phyloP scores from a whole-genome alignment of 2,329 filamentous ascomycete genomes.

The Chaetomium sp. region DNA sequence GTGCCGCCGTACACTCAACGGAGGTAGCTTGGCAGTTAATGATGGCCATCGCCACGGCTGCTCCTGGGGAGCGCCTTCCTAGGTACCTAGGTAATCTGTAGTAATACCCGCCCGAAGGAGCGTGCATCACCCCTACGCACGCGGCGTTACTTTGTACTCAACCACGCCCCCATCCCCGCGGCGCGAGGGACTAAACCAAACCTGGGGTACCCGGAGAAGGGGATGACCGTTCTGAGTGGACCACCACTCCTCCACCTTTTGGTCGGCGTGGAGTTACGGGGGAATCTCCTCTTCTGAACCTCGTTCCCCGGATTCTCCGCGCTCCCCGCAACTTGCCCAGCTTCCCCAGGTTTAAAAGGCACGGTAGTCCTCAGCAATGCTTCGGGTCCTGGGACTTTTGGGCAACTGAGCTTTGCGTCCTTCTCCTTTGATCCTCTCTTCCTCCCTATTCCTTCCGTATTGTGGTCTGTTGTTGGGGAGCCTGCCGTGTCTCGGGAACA shows the following conservation, averaged over 20 bases:
- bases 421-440: neutral
- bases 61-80: too few relatives aligned
- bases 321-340: neutral
- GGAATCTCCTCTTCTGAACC: neutral
- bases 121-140: neutral
- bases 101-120: neutral
- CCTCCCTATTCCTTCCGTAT: neutral
- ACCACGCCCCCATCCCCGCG: neutral
- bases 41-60: neutral
- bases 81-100: neutral
- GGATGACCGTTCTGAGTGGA: neutral
- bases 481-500: neutral
- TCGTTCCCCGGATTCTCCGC: constrained; percentile 1
- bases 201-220: neutral
- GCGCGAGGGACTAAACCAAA: neutral
- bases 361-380: neutral
- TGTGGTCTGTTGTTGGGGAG: neutral
- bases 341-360: neutral
- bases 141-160: neutral
- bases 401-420: neutral
- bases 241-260: neutral
- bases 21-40: neutral
- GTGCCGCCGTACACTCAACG: neutral
- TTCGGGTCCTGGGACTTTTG: neutral
- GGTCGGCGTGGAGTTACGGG: neutral